Evolutionary conservation across 352 stramenopile genomes (phyloP).

Genomic region (Thraustochytrium striatum): DNA sequence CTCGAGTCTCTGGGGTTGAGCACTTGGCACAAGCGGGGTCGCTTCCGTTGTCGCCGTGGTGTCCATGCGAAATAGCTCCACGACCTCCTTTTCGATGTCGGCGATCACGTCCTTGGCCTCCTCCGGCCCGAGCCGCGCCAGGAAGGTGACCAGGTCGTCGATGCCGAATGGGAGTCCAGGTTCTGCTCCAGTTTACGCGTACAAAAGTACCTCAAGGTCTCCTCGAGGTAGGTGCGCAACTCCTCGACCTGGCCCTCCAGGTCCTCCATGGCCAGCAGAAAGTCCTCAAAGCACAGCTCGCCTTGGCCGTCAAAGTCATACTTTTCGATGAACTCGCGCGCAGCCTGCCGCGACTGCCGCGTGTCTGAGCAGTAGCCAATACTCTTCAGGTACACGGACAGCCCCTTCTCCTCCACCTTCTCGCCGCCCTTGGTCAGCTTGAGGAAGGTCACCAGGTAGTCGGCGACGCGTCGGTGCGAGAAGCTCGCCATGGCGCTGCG

Average conservation of each 20-base stretch:
- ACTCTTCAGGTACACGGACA: conserved; percentile 3
- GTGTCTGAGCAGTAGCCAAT: conserved; percentile 24
- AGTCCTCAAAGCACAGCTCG: conserved; percentile 30
- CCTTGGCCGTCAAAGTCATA: conserved; percentile 37
- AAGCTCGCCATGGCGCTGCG: not conserved
- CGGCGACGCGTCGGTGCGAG: conserved; percentile 8
- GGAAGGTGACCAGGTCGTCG: not conserved
- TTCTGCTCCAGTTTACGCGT: conserved; percentile 20
- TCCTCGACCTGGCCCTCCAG: conserved; percentile 17
- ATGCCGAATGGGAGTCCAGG: not conserved
- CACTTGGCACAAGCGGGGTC: too few relatives aligned
- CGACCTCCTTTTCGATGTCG: conserved; percentile 32
- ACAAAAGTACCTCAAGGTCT: conserved; percentile 33
- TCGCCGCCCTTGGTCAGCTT: not conserved
- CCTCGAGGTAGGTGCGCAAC: conserved; percentile 6
- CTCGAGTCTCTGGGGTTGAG: too few relatives aligned
- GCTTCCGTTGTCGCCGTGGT: not conserved
- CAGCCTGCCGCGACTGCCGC: not conserved
- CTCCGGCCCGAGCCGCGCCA: not conserved
- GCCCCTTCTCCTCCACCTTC: not conserved
- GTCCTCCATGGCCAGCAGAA: conserved; percentile 24
- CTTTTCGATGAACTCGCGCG: not conserved
- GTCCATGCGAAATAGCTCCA: not conserved
- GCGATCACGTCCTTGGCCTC: not conserved
- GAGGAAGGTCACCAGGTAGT: conserved; percentile 22